Percentiles rank a stretch among this genome's conserved stretches.
phyloP scores from a whole-genome alignment of 73 alveolate genomes.

The Uronychia binucleata region DNA sequence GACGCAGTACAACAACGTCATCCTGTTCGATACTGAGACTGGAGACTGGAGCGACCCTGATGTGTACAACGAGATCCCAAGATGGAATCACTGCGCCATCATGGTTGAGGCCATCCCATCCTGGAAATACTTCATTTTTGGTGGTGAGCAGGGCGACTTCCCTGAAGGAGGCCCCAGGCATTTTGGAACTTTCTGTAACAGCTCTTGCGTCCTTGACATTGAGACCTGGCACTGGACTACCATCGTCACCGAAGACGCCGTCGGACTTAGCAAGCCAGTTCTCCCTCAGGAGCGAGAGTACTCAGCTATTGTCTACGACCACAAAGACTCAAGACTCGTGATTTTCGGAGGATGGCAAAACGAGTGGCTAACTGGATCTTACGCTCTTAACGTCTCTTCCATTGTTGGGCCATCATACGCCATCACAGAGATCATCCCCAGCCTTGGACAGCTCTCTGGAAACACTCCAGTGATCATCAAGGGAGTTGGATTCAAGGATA shows the following conservation, averaged over 20 bases:
- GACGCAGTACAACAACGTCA: constrained; percentile 83
- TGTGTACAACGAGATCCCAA: constrained; percentile 94
- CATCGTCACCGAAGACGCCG: constrained; percentile 78
- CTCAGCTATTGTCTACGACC: constrained; percentile 96
- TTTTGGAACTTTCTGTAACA: constrained; percentile 70
- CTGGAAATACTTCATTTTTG: constrained; percentile 97
- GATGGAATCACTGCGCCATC: constrained; percentile 97
- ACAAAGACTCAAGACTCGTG: constrained; percentile 87
- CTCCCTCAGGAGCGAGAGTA: constrained; percentile 97
- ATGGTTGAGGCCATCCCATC: constrained; percentile 98
- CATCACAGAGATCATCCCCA: constrained; percentile 92
- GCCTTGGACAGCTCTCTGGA: constrained; percentile 98
- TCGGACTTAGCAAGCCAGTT: constrained; percentile 50
- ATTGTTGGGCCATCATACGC: constrained; percentile 99
- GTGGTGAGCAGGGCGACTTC: constrained; percentile 96
- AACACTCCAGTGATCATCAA: constrained; percentile 67
- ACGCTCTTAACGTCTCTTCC: constrained; percentile 94
- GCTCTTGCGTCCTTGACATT: constrained; percentile 79
- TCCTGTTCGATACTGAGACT: constrained; percentile 84
- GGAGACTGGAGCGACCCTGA: constrained; percentile 96
- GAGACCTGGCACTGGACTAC: constrained; percentile 83
- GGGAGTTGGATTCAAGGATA: constrained; percentile 91
- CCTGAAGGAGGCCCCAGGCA: constrained; percentile 98
- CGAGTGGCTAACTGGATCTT: constrained; percentile 97
- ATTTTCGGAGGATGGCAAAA: constrained; percentile 99